These are phyloP conservation scores for Aureobasidium sp. DNA, from an alignment of 2,329 filamentous ascomycete genomes.

Conservation along the genomic window DNA sequence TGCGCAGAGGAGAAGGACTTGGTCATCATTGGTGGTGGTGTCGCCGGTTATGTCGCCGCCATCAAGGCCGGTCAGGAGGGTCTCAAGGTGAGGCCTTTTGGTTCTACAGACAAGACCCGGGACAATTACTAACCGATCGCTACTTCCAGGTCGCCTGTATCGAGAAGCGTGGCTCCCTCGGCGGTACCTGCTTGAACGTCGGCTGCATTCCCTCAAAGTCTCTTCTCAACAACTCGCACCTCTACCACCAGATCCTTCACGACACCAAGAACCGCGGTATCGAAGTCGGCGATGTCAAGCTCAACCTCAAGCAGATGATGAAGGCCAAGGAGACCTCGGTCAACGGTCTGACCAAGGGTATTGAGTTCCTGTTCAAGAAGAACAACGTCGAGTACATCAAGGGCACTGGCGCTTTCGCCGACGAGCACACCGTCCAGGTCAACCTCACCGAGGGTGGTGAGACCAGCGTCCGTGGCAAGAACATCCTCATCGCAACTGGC, in stretches of 20 bases:
- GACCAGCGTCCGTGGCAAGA: slow-evolving; percentile 81
- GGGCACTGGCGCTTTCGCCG: slow-evolving; percentile 78
- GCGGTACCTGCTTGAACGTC: slow-evolving; percentile 96
- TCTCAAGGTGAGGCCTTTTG: slow-evolving; percentile 62
- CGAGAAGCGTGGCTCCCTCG: slow-evolving; percentile 92
- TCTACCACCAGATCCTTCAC: slow-evolving; percentile 95
- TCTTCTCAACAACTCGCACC: slow-evolving; percentile 97
- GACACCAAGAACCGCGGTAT: slow-evolving; percentile 97
- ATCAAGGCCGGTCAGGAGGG: slow-evolving; percentile 99
- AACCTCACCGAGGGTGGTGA: slow-evolving; percentile 87
- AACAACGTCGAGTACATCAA: slow-evolving; percentile 98
- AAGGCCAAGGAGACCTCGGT: slow-evolving; percentile 97
- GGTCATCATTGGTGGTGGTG: slow-evolving; percentile 95
- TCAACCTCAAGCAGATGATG: slow-evolving; percentile 94
- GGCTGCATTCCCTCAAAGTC: slow-evolving; percentile 99
- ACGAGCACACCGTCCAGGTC: slow-evolving; percentile 87
- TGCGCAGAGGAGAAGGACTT: slow-evolving; percentile 82
- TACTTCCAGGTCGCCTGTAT: slow-evolving; percentile 78
- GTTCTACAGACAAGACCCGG: background rate
- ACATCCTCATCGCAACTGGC: slow-evolving; percentile 95
- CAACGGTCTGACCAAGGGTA: slow-evolving; percentile 82
- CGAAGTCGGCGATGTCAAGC: slow-evolving; percentile 92
- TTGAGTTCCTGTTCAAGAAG: slow-evolving; percentile 98
- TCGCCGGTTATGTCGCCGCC: slow-evolving; percentile 95
- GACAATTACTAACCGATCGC: background rate